Conservation (phyloP, 345 rosid genomes). For the Eucalyptus decipiens region DNA sequence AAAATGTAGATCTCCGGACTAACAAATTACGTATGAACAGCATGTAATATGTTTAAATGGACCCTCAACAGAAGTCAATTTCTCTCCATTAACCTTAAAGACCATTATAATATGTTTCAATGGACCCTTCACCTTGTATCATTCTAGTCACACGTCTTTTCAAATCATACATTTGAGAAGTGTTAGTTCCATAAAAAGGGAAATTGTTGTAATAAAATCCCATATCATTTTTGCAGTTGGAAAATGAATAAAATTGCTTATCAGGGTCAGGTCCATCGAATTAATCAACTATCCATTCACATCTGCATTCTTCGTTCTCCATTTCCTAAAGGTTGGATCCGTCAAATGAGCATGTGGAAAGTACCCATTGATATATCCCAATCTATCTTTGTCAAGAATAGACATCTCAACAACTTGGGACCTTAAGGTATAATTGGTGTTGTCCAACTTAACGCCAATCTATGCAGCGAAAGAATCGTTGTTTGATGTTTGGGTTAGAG, state of each 20-base stretch:
- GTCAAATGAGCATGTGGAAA: not conserved
- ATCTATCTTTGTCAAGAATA: too few species aligned
- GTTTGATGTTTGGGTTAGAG: not conserved
- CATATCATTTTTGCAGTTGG: too few species aligned
- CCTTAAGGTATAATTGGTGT: not conserved
- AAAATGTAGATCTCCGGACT: not conserved
- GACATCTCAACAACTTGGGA: not conserved
- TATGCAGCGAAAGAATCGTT: not conserved
- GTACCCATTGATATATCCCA: not conserved
- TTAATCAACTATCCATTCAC: not conserved
- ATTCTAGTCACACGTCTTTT: not conserved
- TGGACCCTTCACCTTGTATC: not conserved
- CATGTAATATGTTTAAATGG: too few species aligned
- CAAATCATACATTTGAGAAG: not conserved
- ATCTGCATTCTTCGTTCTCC: too few species aligned
- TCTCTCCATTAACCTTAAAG: too few species aligned
- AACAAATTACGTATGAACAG: not conserved
- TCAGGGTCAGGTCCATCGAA: not conserved
- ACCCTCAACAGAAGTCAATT: not conserved
- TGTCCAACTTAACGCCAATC: not conserved
- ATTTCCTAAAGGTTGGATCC: not conserved
- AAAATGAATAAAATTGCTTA: not conserved
- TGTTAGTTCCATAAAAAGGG: not conserved
- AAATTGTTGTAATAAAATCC: too few species aligned
- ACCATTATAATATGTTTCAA: not conserved